phyloP scores from a whole-genome alignment of 148 eudicot species.

The Pouteria glomerata region DNA sequence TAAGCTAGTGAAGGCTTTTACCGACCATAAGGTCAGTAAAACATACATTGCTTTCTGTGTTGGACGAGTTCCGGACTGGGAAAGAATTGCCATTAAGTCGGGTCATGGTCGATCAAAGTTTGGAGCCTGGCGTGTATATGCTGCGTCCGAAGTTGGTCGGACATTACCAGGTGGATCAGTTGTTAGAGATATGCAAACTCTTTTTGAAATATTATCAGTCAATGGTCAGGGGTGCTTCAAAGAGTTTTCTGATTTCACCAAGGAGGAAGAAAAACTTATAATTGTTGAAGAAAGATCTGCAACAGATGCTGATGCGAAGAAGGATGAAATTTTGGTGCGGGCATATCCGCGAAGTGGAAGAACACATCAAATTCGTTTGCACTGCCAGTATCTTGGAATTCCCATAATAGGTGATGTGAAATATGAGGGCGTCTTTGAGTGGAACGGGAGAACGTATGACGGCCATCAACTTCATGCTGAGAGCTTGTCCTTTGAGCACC shows the following conservation, averaged over 20 bases:
- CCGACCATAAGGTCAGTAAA: slow-evolving; percentile 78
- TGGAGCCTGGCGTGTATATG: slow-evolving; percentile 98
- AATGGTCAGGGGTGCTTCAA: slow-evolving; percentile 34
- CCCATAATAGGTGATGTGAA: slow-evolving; percentile 90
- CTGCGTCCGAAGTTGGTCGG: slow-evolving; percentile 70
- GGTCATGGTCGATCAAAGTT: slow-evolving; percentile 93
- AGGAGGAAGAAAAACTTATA: slow-evolving; percentile 26
- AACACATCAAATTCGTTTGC: slow-evolving; percentile 96
- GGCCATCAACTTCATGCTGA: slow-evolving; percentile 91
- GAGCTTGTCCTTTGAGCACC: slow-evolving; percentile 79
- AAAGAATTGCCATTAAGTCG: slow-evolving; percentile 49
- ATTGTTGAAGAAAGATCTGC: slow-evolving; percentile 58
- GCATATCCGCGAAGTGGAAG: slow-evolving; percentile 89
- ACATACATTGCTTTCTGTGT: slow-evolving; percentile 70
- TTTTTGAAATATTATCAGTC: slow-evolving; percentile 57
- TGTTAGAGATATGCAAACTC: slow-evolving; percentile 83
- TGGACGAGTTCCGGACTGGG: slow-evolving; percentile 71
- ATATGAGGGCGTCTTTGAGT: slow-evolving; percentile 79
- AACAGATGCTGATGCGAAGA: slow-evolving; percentile 22
- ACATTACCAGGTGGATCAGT: slow-evolving; percentile 74
- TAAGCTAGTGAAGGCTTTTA: slow-evolving; percentile 88
- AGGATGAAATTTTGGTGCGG: slow-evolving; percentile 69
- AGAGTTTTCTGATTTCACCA: slow-evolving; percentile 17
- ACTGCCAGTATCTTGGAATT: slow-evolving; percentile 89
- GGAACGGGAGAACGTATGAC: slow-evolving; percentile 63